Percentiles rank a stretch among this genome's conserved stretches.
These are phyloP conservation scores for Neostapfia colusana DNA, from an alignment of 176 grass and related monocot species.

Conservation along the genomic window DNA sequence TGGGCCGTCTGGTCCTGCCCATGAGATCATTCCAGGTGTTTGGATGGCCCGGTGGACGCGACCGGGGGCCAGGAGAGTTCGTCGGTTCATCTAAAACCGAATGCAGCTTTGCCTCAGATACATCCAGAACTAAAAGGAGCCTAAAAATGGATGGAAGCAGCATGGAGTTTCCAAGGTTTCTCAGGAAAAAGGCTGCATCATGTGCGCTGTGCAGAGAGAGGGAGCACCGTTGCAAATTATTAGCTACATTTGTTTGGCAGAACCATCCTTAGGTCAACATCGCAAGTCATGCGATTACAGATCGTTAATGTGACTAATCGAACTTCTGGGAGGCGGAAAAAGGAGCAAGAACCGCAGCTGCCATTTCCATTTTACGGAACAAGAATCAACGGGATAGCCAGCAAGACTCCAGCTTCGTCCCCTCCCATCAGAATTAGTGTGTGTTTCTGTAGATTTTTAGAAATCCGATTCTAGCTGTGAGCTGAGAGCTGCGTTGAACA, in stretches of 20 bases:
- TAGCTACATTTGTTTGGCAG: too few relatives aligned
- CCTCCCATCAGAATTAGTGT: background rate
- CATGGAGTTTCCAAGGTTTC: background rate
- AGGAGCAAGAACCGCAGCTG: background rate
- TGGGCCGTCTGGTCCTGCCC: background rate
- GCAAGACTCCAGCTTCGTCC: background rate
- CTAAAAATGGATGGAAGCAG: background rate
- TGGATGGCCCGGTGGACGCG: background rate
- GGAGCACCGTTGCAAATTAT: background rate
- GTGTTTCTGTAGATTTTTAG: too few relatives aligned
- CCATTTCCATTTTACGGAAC: slow-evolving; percentile 3
- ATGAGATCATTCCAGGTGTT: slow-evolving; percentile 8
- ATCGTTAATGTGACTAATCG: background rate
- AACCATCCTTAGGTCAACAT: background rate
- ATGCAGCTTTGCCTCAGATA: background rate
- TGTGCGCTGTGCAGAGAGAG: background rate
- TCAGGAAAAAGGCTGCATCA: background rate
- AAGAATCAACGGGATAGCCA: background rate
- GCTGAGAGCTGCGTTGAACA: too few relatives aligned
- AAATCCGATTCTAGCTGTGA: too few relatives aligned
- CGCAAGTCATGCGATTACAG: background rate
- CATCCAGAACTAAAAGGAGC: background rate
- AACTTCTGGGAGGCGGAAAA: background rate
- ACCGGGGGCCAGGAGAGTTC: background rate
- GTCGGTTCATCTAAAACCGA: background rate